Evolutionary conservation across 768 basidiomycete species (phyloP), one percentile per base, ranked within the genome.

Genomic region (Rhodotorula graminis): DNA sequence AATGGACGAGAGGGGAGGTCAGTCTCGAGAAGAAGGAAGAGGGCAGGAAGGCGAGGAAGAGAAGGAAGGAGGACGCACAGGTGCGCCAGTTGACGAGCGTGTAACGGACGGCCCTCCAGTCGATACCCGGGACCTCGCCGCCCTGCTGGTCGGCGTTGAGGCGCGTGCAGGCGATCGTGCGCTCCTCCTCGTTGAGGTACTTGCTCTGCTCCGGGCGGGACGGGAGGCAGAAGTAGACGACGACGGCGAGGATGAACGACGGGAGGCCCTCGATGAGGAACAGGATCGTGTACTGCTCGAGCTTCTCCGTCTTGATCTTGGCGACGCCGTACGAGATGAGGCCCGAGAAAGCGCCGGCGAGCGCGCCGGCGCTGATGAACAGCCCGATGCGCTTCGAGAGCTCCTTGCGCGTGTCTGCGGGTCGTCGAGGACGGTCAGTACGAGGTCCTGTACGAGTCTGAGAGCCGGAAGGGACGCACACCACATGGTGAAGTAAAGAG

Each of bases 191-290:
- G 53, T 57, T 80, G 50, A 84, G 74, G 75, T 80, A 83, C n/a
- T 67, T 53, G 12, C 79, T 77, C 25, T 72, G 79, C 52, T 82
- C 79, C 1, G 83, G 83, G 61, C 82, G 78, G 10, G 78, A 73
- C 10, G 83, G 83, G 52, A 84, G 79, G 80, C 79, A 83, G 69
- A 83, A 77, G 76, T 79, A 80, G 40, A 81, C 80, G 70, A 78
- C 77, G 73, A 82, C 76, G 40, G 82, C 82, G 49, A 83, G 79
- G 18, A 82, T 5, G 44, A 84, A 67, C 10, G 79, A 79, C 0
- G 83, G 82, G 47, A 74, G 64, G 12, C 83, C 82, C 71, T 82
- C 82, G 72, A 84, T 81, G 57, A 84, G 76, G 79, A 83, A 84
- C 14, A 84, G 80, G 64, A 83, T 81, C 14, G 75, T 57, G 75